A percentile compares a stretch with the other conserved stretches of the same genome.
Conservation (phyloP, 2,329 filamentous ascomycete species). For the Clonostachys rhizophaga region DNA sequence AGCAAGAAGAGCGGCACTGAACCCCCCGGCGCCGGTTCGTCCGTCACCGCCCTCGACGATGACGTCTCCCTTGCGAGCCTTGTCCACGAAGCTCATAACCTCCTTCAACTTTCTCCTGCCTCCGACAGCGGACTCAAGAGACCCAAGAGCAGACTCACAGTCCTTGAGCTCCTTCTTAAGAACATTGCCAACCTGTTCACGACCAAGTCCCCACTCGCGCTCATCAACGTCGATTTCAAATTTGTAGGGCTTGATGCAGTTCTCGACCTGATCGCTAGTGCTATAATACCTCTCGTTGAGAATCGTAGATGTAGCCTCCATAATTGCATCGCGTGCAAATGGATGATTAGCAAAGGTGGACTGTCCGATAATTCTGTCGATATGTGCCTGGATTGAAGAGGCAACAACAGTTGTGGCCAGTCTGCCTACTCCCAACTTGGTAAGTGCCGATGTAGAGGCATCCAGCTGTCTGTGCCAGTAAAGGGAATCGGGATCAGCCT, state of each 20-base stretch:
- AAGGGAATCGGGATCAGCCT: conserved; percentile 75
- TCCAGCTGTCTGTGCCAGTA: conserved; percentile 96
- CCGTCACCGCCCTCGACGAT: conserved; percentile 74
- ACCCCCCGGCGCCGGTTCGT: conserved; percentile 83
- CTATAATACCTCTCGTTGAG: conserved; percentile 94
- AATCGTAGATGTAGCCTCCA: conserved; percentile 83
- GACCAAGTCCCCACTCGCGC: conserved; percentile 78
- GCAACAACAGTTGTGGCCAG: conserved; percentile 90
- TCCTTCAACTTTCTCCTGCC: conserved; percentile 82
- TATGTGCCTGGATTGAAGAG: conserved; percentile 76
- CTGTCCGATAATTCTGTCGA: conserved; percentile 71
- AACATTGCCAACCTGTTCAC: conserved; percentile 75
- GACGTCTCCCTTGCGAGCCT: conserved; percentile 80
- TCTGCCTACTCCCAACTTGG: conserved; percentile 89
- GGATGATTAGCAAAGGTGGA: conserved; percentile 89
- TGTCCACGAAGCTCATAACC: conserved; percentile 87
- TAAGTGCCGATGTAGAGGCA: conserved; percentile 82
- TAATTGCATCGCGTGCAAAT: conserved; percentile 89
- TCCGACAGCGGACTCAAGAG: conserved; percentile 72
- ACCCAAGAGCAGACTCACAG: conserved; percentile 73
- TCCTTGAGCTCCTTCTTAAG: conserved; percentile 85
- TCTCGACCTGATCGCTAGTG: conserved; percentile 96
- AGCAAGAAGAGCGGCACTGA: conserved; percentile 79
- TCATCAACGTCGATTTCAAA: conserved; percentile 95
- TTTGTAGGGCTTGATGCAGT: conserved; percentile 98